Base-by-base conservation (phyloP, 352 stramenopile species). In the Globisporangium spinosum region DNA sequence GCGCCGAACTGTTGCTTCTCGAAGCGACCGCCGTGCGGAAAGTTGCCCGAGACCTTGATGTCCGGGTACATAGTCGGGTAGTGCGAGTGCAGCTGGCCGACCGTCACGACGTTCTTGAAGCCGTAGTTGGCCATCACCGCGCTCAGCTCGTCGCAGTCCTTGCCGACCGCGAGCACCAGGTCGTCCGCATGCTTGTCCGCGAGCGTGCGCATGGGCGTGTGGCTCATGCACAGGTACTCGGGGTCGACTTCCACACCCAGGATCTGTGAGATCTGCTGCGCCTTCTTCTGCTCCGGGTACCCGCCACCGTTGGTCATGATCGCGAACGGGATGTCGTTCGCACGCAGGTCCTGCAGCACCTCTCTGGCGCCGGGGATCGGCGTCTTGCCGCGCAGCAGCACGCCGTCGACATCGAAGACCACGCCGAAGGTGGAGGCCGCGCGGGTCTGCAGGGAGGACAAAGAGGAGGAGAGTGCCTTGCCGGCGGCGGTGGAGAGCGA, bases 281-380 rank as follows among this genome's bases (percentile, higher is more conserved):
- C 85, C 68, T 94, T 95, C 63, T 82, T 91, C n/a, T 76, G 70
- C 66, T 95, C 87, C 2, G 74, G 71, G 73, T 91, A 91, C n/a
- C 87, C 87, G 45, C 87, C 87, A 58, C 85, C 87, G 60, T 95
- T 95, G 56, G 87, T 95, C 87, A 95, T 93, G 72, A 95, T 92
- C 49, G 85, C 83, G 59, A 85, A 93, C 68, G 87, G 87, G 56
- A 86, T 86, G 47, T 85, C 66, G 47, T 78, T 76, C 43, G 76
- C 72, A 45, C 84, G 57, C 45, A 95, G 75, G 38, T 91, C 82
- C 47, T 88, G 64, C n/a, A 95, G 71, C 58, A 94, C 85, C 20
- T 90, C 75, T 3, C 69, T 75, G 3, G 87, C 87, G 5, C 87
- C 87, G 0, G 85, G 82, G 43, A 95, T 87, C 29, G 84, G 79